Percentiles rank a stretch among this genome's conserved stretches.
phyloP scores from a whole-genome alignment of 352 stramenopile genomes.

The Globisporangium radiosum region DNA sequence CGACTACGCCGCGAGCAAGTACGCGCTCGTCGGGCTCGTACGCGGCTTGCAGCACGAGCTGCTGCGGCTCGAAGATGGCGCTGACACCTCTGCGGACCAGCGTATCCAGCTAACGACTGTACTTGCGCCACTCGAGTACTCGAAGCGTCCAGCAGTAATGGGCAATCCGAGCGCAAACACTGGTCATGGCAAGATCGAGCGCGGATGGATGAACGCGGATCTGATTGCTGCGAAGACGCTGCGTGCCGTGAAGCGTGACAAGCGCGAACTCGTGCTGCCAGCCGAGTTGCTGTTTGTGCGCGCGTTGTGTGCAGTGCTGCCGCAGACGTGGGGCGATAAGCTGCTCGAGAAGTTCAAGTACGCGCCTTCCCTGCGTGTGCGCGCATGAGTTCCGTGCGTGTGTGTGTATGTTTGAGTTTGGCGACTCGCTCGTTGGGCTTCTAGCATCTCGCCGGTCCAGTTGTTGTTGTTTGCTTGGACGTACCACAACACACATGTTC shows the following conservation, averaged over 20 bases:
- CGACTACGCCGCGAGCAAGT: constrained; percentile 16
- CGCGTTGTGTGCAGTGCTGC: constrained; percentile 7
- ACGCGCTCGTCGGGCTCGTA: constrained; percentile 8
- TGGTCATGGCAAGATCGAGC: constrained; percentile 1
- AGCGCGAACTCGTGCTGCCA: constrained; percentile 11
- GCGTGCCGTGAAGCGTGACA: constrained; percentile 12
- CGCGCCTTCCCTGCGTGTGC: neutral
- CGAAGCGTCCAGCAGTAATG: neutral
- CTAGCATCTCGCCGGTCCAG: too few relatives aligned
- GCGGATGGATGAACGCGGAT: constrained; percentile 12
- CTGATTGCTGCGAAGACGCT: constrained; percentile 9
- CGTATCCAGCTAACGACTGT: constrained; percentile 11
- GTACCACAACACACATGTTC: too few relatives aligned
- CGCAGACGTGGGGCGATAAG: constrained; percentile 14
- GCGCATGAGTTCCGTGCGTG: neutral
- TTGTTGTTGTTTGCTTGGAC: too few relatives aligned
- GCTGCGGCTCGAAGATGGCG: neutral
- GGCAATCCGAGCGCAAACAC: neutral
- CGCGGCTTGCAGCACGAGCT: constrained; percentile 11
- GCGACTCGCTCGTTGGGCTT: too few relatives aligned
- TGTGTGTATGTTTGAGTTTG: neutral
- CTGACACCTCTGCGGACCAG: neutral
- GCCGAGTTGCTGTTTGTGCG: constrained; percentile 6
- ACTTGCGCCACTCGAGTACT: constrained; percentile 8
- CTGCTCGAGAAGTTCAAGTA: constrained; percentile 15